A percentile compares a stretch with the other conserved stretches of the same genome.
phyloP scores from a whole-genome alignment of 345 rosid genomes.

The Orychophragmus violaceus region DNA sequence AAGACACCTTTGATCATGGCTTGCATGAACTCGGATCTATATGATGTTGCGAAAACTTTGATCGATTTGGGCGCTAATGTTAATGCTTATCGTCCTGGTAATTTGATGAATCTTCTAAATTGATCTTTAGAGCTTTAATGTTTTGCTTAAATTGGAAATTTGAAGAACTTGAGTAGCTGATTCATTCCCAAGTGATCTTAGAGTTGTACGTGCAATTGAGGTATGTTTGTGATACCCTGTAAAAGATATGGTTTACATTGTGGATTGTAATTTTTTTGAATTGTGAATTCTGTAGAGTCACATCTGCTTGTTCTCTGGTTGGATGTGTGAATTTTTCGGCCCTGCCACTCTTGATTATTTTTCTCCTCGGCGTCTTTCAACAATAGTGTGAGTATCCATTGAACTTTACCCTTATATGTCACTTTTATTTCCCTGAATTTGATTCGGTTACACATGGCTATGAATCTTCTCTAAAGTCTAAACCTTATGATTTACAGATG shows the following conservation, averaged over 20 bases:
- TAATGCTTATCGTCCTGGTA: constrained; percentile 91
- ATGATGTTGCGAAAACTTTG: constrained; percentile 65
- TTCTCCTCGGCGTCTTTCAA: constrained; percentile 73
- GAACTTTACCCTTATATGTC: background rate
- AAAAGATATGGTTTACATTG: background rate
- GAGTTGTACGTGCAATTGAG: constrained; percentile 87
- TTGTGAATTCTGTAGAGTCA: constrained; percentile 37
- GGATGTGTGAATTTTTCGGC: constrained; percentile 79
- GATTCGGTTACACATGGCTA: background rate
- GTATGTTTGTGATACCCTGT: constrained; percentile 29
- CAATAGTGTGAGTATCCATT: constrained; percentile 61
- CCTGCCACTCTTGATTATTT: constrained; percentile 71
- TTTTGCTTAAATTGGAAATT: too few species aligned
- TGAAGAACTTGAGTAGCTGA: too few species aligned
- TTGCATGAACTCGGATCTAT: constrained; percentile 57
- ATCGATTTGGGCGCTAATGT: constrained; percentile 85
- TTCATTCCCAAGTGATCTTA: too few species aligned
- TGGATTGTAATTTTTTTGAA: background rate
- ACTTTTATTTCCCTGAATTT: background rate
- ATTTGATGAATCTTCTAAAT: background rate
- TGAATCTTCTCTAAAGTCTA: background rate
- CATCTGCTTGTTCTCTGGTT: too few species aligned
- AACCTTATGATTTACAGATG: constrained; percentile 45
- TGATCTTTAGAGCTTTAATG: too few species aligned
- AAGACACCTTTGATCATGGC: constrained; percentile 85